phyloP scores from a whole-genome alignment of 2,329 filamentous ascomycete species.

The Monilinia fructigena region DNA sequence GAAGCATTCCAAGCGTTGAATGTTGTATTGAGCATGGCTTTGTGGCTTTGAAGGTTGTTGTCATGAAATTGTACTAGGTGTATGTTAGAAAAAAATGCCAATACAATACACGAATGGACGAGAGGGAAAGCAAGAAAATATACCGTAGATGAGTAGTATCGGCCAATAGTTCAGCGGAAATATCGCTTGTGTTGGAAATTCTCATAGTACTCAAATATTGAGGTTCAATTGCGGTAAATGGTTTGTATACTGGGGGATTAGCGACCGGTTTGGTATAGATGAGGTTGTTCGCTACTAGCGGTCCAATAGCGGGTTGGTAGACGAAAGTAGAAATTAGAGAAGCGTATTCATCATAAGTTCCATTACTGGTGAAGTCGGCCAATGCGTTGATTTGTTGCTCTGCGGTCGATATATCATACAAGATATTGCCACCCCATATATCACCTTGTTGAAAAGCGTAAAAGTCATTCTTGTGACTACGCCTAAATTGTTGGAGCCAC shows the following conservation, averaged over 20 bases:
- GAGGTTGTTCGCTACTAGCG: neutral
- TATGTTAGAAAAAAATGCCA: no score
- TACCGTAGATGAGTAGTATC: no score
- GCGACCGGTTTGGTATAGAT: slow-evolving; percentile 10
- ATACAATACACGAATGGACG: no score
- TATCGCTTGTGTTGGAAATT: neutral
- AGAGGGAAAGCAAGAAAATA: no score
- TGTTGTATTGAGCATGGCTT: no score
- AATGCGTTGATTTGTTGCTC: slow-evolving; percentile 3
- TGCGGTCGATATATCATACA: slow-evolving; percentile 3
- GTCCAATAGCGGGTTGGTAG: neutral
- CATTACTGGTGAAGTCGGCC: slow-evolving; percentile 3
- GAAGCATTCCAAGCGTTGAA: no score
- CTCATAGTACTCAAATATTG: neutral
- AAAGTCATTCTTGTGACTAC: slow-evolving; percentile 48
- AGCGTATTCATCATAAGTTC: slow-evolving; percentile 12
- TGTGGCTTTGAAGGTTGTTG: no score
- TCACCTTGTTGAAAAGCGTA: slow-evolving; percentile 23
- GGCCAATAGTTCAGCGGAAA: neutral
- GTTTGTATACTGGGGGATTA: slow-evolving; percentile 7
- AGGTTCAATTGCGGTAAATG: slow-evolving; percentile 22
- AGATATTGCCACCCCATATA: slow-evolving; percentile 23
- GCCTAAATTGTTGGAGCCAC: slow-evolving; percentile 57
- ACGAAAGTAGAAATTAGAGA: slow-evolving; percentile 12
- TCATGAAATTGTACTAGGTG: no score